A percentile compares a stretch with the other conserved stretches of the same genome.
phyloP scores from a whole-genome alignment of 768 basidiomycete genomes.

The Chiua virens region DNA sequence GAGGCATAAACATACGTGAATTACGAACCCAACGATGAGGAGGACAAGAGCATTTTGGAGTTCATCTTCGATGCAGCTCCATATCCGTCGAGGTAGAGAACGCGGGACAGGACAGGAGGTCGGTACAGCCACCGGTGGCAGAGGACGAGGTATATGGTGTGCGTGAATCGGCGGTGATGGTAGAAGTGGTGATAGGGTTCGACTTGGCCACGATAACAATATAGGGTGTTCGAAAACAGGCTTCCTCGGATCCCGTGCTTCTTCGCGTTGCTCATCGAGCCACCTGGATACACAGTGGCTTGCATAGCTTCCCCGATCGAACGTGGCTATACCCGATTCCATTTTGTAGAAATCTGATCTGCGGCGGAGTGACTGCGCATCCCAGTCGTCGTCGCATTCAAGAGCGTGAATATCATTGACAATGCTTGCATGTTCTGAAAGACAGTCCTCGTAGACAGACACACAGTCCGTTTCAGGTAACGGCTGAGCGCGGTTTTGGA shows the following conservation, averaged over 20 bases:
- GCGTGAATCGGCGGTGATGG: background rate
- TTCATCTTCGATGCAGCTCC: constrained; percentile 24
- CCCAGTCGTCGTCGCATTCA: constrained; percentile 8
- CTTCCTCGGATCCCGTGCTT: constrained; percentile 12
- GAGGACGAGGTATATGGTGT: background rate
- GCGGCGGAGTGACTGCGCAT: constrained; percentile 8
- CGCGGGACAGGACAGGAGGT: constrained; percentile 2
- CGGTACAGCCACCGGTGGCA: background rate
- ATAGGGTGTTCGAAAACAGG: constrained; percentile 23
- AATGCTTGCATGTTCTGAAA: constrained; percentile 19
- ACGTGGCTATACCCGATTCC: constrained; percentile 26
- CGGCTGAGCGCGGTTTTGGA: background rate
- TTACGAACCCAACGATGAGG: constrained; percentile 23
- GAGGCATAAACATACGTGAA: constrained; percentile 28
- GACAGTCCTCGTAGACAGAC: constrained; percentile 32
- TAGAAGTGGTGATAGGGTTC: constrained; percentile 15
- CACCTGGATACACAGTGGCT: constrained; percentile 26
- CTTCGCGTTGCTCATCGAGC: constrained; percentile 29
- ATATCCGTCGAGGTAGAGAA: constrained; percentile 15
- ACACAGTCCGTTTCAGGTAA: constrained; percentile 10
- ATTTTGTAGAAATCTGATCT: constrained; percentile 29
- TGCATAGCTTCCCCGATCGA: constrained; percentile 27
- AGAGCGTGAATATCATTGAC: constrained; percentile 19
- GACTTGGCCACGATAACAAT: constrained; percentile 17
- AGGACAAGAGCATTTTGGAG: constrained; percentile 28